Base-by-base conservation (phyloP, 176 grass and related monocot genomes). In the Aegilops umbellulata region DNA sequence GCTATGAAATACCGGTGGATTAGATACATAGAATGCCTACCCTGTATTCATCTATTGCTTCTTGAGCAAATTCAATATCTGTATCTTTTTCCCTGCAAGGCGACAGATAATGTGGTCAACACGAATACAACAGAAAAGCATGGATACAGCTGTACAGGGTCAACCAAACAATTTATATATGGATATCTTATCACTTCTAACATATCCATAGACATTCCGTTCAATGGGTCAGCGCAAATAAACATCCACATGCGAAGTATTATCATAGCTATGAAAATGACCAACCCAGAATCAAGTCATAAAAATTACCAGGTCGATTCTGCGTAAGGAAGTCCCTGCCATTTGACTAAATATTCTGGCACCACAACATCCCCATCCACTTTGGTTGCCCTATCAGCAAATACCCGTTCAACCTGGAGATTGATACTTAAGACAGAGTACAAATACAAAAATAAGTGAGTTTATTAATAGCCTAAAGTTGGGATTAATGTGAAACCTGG, bases 301-400 rank as follows among this genome's bases (percentile, higher is more conserved):
- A 61, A 84, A 92, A 35, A 80, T 91, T 94, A 99, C 97, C 97
- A 99, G 42, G 97, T 99, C 68, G 97, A 93, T 86, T 99, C 97
- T 84, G 97, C 97, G 87, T 96, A 99, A 80, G 97, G 92, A 94
- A 99, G 97, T 71, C 97, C 97, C 88, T 99, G 97, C 97, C 97
- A 99, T 90, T 99, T 99, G 31, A 96, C 92, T 87, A 99, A 88
- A 93, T 96, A 99, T 79, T 99, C 97, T 12, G 97, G 90, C 69
- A 95, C 82, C 84, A 96, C 72, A 88, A 96, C 94, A 87, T 99
- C 97, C 24, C 76, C 94, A 88, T 84, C 89, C 81, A 91, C 67
- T 89, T 94, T 92, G 60, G 79, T 91, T 31, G 90, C 88, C 88
- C 94, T 94, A 99, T 99, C 97, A 86, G 97, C 97, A 94, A 99